Evolutionary conservation across 495 filamentous ascomycete genomes (phyloP).

Genomic region (Jackrogersella minutella): DNA sequence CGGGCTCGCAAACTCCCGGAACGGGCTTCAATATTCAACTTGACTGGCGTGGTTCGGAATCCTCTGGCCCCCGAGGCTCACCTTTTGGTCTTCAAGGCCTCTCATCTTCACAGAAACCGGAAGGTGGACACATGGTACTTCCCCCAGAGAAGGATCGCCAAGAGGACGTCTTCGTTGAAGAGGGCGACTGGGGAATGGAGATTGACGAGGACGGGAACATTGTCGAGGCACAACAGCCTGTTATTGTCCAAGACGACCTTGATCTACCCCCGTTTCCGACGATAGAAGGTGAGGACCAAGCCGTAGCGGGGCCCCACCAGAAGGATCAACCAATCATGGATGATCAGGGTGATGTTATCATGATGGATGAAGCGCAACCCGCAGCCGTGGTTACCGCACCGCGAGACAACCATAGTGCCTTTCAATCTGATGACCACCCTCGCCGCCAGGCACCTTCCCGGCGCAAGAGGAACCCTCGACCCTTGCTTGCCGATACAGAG

Average conservation of each 20-base stretch:
- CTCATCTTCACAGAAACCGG: constrained; percentile 40
- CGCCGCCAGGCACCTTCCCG: constrained; percentile 32
- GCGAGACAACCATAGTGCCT: constrained; percentile 16
- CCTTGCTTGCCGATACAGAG: constrained; percentile 49
- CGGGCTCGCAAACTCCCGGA: constrained; percentile 14
- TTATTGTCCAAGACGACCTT: constrained; percentile 41
- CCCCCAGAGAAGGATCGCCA: too few species aligned
- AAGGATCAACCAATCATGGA: constrained; percentile 29
- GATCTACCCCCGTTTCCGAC: constrained; percentile 48
- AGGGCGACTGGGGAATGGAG: constrained; percentile 52
- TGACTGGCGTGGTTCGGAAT: constrained; percentile 28
- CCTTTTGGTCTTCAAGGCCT: constrained; percentile 38
- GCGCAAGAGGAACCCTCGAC: constrained; percentile 38
- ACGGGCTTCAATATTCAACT: constrained; percentile 30
- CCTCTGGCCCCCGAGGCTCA: constrained; percentile 14
- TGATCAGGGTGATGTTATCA: constrained; percentile 37
- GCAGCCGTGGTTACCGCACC: constrained; percentile 40
- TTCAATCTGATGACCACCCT: constrained; percentile 31
- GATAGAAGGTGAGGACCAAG: constrained; percentile 18
- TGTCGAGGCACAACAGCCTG: constrained; percentile 35
- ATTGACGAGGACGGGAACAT: constrained; percentile 55
- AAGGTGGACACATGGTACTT: constrained; percentile 28
- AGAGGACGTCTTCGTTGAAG: constrained; percentile 41
- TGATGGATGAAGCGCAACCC: constrained; percentile 45
- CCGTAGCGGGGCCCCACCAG: constrained; percentile 2